Evolutionary conservation across 2,329 filamentous ascomycete species (phyloP).

Genomic region (Fusarium haematococcum): DNA sequence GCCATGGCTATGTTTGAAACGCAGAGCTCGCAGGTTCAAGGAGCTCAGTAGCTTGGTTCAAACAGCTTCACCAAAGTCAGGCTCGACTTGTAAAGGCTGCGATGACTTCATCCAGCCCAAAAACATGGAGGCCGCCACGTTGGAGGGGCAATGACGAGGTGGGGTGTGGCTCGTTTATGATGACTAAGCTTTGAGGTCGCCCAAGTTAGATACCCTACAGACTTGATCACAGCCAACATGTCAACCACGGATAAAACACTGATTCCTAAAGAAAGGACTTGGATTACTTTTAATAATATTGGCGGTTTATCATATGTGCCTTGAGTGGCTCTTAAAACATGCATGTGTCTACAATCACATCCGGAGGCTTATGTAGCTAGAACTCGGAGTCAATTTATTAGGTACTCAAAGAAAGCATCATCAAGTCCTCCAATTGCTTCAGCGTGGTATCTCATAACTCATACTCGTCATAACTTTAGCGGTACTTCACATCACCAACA

Average conservation of each 20-base stretch:
- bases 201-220: constrained; percentile 7
- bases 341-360: background rate
- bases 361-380: background rate
- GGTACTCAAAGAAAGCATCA: background rate
- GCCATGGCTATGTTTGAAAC: constrained; percentile 40
- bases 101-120: constrained; percentile 41
- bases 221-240: background rate
- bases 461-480: constrained; percentile 9
- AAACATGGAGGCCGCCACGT: constrained; percentile 30
- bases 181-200: constrained; percentile 1
- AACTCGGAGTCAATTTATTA: background rate
- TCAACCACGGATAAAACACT: background rate
- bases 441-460: constrained; percentile 34
- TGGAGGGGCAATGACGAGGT: constrained; percentile 41
- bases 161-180: constrained; percentile 7
- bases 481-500: constrained; percentile 44
- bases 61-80: constrained; percentile 11
- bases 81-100: constrained; percentile 18
- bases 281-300: background rate
- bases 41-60: constrained; percentile 5
- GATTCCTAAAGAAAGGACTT: background rate
- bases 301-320: background rate
- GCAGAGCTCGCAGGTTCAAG: constrained; percentile 6
- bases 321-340: background rate
- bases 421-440: background rate